Percentiles rank a stretch among this genome's conserved stretches.
These are phyloP conservation scores for Skeletonema grethae DNA, from an alignment of 108 stramenopile genomes.

Conservation along the genomic window DNA sequence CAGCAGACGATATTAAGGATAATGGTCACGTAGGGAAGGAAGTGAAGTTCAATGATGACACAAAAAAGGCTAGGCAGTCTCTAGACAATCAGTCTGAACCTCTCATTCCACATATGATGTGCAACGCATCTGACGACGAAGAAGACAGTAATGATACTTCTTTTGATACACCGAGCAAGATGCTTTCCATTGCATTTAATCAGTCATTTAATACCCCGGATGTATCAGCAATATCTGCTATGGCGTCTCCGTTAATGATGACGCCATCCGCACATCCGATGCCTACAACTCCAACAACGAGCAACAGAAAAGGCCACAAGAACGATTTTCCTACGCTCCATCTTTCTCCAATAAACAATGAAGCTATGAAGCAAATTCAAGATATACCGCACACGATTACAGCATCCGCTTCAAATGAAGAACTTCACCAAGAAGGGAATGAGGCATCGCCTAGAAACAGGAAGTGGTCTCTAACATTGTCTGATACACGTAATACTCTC, in stretches of 20 bases:
- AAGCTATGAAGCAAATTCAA: not conserved
- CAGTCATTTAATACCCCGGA: not conserved
- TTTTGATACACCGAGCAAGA: not conserved
- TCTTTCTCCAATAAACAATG: not conserved
- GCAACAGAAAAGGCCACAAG: not conserved
- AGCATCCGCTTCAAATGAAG: not conserved
- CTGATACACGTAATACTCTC: not conserved
- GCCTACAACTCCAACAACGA: not conserved
- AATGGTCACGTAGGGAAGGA: not conserved
- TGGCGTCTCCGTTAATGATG: not conserved
- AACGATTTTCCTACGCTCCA: not conserved
- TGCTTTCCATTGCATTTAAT: not conserved
- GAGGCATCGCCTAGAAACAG: not conserved
- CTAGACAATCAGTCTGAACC: not conserved
- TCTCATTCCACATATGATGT: conserved; percentile 34
- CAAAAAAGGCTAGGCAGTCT: not conserved
- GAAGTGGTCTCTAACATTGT: not conserved
- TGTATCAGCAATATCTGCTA: not conserved
- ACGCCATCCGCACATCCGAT: not conserved
- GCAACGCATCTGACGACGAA: conserved; percentile 25
- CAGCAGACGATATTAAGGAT: not conserved
- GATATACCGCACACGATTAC: not conserved
- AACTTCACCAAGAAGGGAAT: not conserved
- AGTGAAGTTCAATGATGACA: not conserved
- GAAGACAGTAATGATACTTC: not conserved